Evolutionary conservation across 805 yeast species (phyloP).

Genomic region (Wickerhamiella occidentalis): DNA sequence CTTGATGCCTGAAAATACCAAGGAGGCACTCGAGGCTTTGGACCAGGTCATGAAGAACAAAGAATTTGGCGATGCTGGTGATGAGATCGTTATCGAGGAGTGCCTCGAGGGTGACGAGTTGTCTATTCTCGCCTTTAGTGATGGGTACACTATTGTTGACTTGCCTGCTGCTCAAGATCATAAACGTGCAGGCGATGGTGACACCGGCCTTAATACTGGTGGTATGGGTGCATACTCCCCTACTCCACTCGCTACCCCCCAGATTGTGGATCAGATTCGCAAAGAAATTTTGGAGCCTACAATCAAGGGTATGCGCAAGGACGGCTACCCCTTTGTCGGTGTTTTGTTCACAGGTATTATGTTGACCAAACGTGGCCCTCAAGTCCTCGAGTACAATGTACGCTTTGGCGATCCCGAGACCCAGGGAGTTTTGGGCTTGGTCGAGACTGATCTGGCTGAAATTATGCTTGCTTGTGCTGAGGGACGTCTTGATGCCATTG

Average conservation of each 20-base stretch:
- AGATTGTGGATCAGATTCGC: constrained; percentile 57
- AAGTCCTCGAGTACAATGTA: constrained; percentile 91
- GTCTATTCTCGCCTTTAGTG: constrained; percentile 80
- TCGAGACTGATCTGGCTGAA: constrained; percentile 87
- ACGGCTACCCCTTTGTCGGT: constrained; percentile 92
- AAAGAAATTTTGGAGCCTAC: constrained; percentile 75
- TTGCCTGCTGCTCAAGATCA: constrained; percentile 98
- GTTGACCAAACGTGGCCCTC: constrained; percentile 79
- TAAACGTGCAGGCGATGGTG: constrained; percentile 88
- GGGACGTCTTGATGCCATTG: constrained; percentile 79
- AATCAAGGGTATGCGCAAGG: constrained; percentile 90
- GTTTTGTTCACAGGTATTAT: constrained; percentile 91
- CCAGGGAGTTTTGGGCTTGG: constrained; percentile 84
- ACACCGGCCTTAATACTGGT: constrained; percentile 91
- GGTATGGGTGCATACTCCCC: constrained; percentile 99
- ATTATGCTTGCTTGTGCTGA: constrained; percentile 89
- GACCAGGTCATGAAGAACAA: constrained; percentile 79
- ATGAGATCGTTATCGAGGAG: constrained; percentile 91
- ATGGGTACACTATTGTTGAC: constrained; percentile 82
- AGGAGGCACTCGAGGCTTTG: constrained; percentile 77
- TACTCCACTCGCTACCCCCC: constrained; percentile 84
- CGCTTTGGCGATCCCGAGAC: constrained; percentile 99
- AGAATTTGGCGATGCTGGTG: constrained; percentile 89
- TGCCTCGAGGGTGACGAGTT: constrained; percentile 94
- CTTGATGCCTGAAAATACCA: constrained; percentile 68